Evolutionary conservation across 495 filamentous ascomycete species (phyloP).

Genomic region (Letharia lupina): DNA sequence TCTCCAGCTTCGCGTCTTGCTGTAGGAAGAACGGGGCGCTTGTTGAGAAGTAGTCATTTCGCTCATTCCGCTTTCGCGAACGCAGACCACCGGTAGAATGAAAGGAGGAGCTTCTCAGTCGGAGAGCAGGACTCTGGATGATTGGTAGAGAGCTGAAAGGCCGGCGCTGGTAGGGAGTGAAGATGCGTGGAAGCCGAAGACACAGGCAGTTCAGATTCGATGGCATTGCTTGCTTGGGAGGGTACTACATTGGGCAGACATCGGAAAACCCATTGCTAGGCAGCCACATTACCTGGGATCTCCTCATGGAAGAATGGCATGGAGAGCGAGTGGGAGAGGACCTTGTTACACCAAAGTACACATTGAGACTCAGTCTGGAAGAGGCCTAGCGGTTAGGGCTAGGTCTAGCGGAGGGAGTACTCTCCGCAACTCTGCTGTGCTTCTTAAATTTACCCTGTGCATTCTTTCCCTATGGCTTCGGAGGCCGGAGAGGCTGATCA

Average conservation of each 20-base stretch:
- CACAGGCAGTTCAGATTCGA: constrained; percentile 11
- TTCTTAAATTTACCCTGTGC: background rate
- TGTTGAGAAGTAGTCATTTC: constrained; percentile 44
- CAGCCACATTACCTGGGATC: background rate
- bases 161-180: constrained; percentile 22
- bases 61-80: constrained; percentile 34
- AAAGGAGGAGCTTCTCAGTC: constrained; percentile 33
- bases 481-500: constrained; percentile 27
- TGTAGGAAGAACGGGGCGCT: constrained; percentile 35
- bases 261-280: background rate
- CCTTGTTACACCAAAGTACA: too few species aligned
- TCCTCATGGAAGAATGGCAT: background rate
- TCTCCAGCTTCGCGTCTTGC: constrained; percentile 5
- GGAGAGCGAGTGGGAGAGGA: background rate
- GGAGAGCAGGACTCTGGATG: constrained; percentile 28
- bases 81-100: constrained; percentile 34
- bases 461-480: constrained; percentile 19
- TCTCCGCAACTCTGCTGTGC: background rate
- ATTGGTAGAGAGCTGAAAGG: constrained; percentile 31
- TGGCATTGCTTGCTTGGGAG: background rate
- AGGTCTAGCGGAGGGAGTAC: constrained; percentile 1
- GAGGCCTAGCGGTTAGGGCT: constrained; percentile 8
- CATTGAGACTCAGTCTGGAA: background rate
- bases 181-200: constrained; percentile 13
- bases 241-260: background rate